Evolutionary conservation across 2,329 filamentous ascomycete genomes (phyloP), one percentile per base, ranked within the genome.

Genomic region (Pseudocercospora musae): DNA sequence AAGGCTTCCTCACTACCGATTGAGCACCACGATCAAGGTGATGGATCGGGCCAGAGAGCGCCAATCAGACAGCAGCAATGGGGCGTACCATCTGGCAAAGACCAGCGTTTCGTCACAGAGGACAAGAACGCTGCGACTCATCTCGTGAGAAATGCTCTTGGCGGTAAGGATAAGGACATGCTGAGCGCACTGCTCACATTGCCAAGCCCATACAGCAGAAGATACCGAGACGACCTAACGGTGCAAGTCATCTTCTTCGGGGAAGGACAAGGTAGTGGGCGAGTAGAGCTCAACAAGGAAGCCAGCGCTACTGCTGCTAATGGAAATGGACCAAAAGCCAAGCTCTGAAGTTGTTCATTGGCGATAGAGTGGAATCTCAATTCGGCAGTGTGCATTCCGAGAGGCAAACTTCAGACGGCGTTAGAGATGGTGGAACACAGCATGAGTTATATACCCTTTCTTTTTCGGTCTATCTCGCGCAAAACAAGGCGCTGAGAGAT

Each of bases 201-300:
- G 21, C 93, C 94, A 2, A 90, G 91, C 60, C 96, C 95, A 0
- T 97, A 93, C 73, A 96, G 91, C 29, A 85, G 95, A 72, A 84
- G 95, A 73, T 99, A 98, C 75, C 87, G 94, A 69, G 95, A 99
- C 74, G 95, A 99, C 75, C 80, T 99, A 66, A 99, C 95, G 0
- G 94, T 99, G 15, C 92, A 99, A 77, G 95, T 99, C 64, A 96
- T 99, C 73, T 99, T 99, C 84, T 99, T 99, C 72, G 95, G 95
- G 63, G 87, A 96, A 69, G 86, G 89, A 37, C 73, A 88, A 58
- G 88, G 88, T 74, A 89, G 84, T 29, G 92, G 93, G 37, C 88
- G 89, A 66, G 89, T 98, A 4, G 85, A 89, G 4, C 76, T 96
- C 62, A 99, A 98, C 77, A 82, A 89, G 67, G 94, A 97, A 72